Conservation (phyloP, 1,139 yeast species). For the Candida buenavistaensis region DNA sequence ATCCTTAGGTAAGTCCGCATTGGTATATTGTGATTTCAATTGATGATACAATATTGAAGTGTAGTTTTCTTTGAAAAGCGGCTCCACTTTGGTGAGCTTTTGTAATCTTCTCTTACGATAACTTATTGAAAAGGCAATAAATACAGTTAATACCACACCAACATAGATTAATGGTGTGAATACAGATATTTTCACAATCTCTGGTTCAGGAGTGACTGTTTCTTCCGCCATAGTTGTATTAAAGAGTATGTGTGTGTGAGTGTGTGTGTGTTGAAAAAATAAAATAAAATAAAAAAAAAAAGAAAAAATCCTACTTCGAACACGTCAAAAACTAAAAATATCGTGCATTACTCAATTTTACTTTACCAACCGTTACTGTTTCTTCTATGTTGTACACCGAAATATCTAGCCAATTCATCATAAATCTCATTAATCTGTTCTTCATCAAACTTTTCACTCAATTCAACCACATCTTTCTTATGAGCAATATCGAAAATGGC, state of each 20-base stretch:
- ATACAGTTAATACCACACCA: slow-evolving; percentile 66
- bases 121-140: slow-evolving; percentile 68
- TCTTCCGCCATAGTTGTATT: slow-evolving; percentile 14
- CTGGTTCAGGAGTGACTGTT: slow-evolving; percentile 13
- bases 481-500: slow-evolving; percentile 8
- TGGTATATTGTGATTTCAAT: slow-evolving; percentile 47
- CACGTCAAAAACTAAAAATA: slow-evolving; percentile 5
- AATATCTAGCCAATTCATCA: slow-evolving; percentile 64
- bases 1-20: slow-evolving; percentile 41
- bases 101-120: slow-evolving; percentile 63
- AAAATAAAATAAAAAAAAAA: not conserved
- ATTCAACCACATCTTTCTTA: slow-evolving; percentile 38
- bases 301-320: slow-evolving; percentile 1
- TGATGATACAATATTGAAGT: slow-evolving; percentile 65
- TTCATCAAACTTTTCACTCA: slow-evolving; percentile 28
- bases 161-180: slow-evolving; percentile 84
- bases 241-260: too few species aligned
- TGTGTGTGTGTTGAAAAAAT: not conserved
- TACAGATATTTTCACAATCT: slow-evolving; percentile 58
- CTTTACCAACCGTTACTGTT: slow-evolving; percentile 51
- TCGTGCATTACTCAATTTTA: too few species aligned
- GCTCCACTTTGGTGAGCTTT: slow-evolving; percentile 56
- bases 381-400: slow-evolving; percentile 62
- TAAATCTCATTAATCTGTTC: slow-evolving; percentile 50
- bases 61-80: slow-evolving; percentile 70